Conservation (phyloP, 305 asterid genomes). For the Solanum chacoense region DNA sequence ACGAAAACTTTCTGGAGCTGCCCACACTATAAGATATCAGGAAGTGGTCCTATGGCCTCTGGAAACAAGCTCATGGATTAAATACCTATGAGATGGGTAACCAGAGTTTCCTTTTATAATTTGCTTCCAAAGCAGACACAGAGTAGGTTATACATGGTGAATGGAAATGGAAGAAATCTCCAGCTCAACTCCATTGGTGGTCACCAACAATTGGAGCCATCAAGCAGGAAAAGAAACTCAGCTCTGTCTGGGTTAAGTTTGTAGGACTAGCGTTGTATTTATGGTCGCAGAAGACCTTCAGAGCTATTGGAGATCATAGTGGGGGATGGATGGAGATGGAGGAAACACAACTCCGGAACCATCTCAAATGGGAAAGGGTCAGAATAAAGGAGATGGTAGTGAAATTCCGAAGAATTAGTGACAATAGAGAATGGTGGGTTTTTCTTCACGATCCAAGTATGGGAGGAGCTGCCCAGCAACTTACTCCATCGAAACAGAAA, state of each 20-base stretch:
- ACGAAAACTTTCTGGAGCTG: background rate
- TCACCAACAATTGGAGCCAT: background rate
- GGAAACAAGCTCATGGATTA: background rate
- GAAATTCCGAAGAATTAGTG: background rate
- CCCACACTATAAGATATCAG: background rate
- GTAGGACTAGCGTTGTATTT: background rate
- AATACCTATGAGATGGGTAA: background rate
- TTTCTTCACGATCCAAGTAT: background rate
- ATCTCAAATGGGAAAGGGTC: background rate
- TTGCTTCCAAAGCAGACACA: background rate
- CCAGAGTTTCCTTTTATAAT: background rate
- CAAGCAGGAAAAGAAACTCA: background rate
- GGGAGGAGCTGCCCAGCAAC: background rate
- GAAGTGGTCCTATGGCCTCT: background rate
- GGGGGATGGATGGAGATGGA: background rate
- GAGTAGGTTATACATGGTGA: background rate
- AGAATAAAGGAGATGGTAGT: background rate
- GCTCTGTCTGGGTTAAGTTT: background rate
- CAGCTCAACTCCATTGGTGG: background rate
- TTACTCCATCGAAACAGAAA: background rate
- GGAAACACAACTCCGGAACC: background rate
- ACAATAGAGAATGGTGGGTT: background rate
- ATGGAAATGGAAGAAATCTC: background rate
- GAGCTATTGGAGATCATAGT: background rate
- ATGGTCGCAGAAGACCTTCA: background rate